These are phyloP conservation scores for Magnolia officinalis DNA, from an alignment of 164 flowering plant species.

Conservation along the genomic window DNA sequence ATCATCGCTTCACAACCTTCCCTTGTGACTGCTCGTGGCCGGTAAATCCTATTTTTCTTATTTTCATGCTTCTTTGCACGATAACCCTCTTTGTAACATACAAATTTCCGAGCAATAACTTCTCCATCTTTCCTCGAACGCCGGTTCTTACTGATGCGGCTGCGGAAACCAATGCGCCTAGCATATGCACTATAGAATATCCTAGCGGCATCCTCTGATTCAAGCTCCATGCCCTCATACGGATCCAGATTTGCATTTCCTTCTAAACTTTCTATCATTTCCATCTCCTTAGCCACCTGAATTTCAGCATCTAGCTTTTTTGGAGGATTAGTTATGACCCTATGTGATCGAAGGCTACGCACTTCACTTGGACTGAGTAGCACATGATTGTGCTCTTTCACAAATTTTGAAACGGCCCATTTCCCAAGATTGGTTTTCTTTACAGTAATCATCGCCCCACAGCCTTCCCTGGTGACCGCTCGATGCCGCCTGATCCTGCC, in stretches of 20 bases:
- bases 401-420: conserved; percentile 15
- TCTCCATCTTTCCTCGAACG: conserved; percentile 54
- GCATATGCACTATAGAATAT: conserved; percentile 53
- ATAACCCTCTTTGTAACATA: conserved; percentile 34
- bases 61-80: conserved; percentile 16
- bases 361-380: conserved; percentile 20
- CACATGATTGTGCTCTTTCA: conserved; percentile 15
- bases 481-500: conserved; percentile 15
- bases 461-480: conserved; percentile 17
- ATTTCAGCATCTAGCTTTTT: conserved; percentile 12
- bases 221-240: conserved; percentile 52
- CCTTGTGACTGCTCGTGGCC: conserved; percentile 19
- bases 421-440: conserved; percentile 15
- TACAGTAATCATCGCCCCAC: conserved; percentile 19
- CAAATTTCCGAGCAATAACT: conserved; percentile 43
- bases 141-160: conserved; percentile 44
- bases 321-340: not conserved
- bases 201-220: conserved; percentile 38
- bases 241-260: conserved; percentile 34
- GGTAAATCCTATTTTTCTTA: conserved; percentile 14
- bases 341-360: conserved; percentile 13
- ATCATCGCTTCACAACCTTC: conserved; percentile 23
- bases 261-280: conserved; percentile 28
- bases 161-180: conserved; percentile 38
- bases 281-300: conserved; percentile 21